phyloP scores from a whole-genome alignment of 305 asterid genomes.

The Stenogyne calaminthoides region DNA sequence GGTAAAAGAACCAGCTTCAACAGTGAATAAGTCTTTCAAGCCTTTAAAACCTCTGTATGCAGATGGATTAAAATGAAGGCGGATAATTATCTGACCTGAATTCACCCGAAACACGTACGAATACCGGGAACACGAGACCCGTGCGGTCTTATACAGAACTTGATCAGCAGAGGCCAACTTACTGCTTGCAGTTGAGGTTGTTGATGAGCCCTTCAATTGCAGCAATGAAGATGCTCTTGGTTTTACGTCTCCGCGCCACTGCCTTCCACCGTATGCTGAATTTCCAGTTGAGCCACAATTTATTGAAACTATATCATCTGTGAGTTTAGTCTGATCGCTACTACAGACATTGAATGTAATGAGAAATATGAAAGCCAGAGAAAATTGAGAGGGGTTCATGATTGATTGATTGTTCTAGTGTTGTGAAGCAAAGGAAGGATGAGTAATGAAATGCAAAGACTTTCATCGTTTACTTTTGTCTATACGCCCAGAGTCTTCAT shows the following conservation, averaged over 20 bases:
- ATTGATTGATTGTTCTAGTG: neutral
- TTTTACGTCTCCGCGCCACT: neutral
- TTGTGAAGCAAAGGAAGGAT: neutral
- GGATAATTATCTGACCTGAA: conserved; percentile 24
- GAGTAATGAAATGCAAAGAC: neutral
- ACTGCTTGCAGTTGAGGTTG: conserved; percentile 4
- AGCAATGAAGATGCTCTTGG: neutral
- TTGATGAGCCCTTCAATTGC: conserved; percentile 26
- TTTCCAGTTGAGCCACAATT: neutral
- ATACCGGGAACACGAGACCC: conserved; percentile 29
- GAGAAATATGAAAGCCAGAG: neutral
- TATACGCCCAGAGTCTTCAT: neutral
- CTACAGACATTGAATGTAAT: neutral
- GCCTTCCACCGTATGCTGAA: neutral
- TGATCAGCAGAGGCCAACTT: neutral
- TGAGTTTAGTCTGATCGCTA: neutral
- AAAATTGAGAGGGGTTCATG: neutral
- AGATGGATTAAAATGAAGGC: conserved; percentile 22
- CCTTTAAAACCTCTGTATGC: conserved; percentile 16
- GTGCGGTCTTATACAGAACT: conserved; percentile 25
- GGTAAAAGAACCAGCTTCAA: conserved; percentile 26
- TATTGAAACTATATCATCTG: neutral
- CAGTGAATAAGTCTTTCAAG: conserved; percentile 22
- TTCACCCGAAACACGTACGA: conserved; percentile 26
- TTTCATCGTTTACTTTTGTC: neutral